A percentile compares a stretch with the other conserved stretches of the same genome.
These are phyloP conservation scores for Apiospora aurea DNA, from an alignment of 2,329 filamentous ascomycete genomes.

Conservation along the genomic window DNA sequence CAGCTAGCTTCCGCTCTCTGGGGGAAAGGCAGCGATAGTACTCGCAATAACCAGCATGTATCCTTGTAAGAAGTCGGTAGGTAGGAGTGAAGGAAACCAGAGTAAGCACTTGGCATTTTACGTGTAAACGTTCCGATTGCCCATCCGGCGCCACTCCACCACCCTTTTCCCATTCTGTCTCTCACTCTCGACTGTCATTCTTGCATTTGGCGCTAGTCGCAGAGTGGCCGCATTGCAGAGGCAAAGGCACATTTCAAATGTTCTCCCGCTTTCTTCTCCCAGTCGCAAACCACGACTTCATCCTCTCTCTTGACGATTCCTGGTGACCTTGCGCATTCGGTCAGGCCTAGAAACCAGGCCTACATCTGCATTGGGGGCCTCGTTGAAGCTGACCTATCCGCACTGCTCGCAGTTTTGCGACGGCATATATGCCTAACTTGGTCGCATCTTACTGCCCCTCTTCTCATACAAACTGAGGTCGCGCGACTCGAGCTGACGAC, in stretches of 20 bases:
- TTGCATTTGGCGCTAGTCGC: slow-evolving; percentile 15
- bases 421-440: not conserved
- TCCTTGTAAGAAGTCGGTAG: not conserved
- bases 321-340: not conserved
- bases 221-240: not conserved
- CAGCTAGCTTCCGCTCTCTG: not conserved
- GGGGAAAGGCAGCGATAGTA: not conserved
- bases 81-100: slow-evolving; percentile 1
- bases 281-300: not conserved
- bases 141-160: not conserved
- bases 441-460: not conserved
- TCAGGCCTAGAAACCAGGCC: not conserved
- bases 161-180: slow-evolving; percentile 7
- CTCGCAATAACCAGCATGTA: not conserved
- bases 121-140: not conserved
- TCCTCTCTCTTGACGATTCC: not conserved
- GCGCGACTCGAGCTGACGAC: slow-evolving; percentile 14
- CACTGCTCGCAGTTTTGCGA: slow-evolving; percentile 4
- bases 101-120: slow-evolving; percentile 14
- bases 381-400: not conserved
- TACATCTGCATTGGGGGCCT: not conserved
- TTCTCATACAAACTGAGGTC: not conserved
- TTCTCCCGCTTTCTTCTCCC: not conserved
- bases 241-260: slow-evolving; percentile 1
- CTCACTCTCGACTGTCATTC: slow-evolving; percentile 7